Evolutionary conservation across 2,329 filamentous ascomycete genomes (phyloP), one percentile per base, ranked within the genome.

Genomic region (Remersonia thermophila): DNA sequence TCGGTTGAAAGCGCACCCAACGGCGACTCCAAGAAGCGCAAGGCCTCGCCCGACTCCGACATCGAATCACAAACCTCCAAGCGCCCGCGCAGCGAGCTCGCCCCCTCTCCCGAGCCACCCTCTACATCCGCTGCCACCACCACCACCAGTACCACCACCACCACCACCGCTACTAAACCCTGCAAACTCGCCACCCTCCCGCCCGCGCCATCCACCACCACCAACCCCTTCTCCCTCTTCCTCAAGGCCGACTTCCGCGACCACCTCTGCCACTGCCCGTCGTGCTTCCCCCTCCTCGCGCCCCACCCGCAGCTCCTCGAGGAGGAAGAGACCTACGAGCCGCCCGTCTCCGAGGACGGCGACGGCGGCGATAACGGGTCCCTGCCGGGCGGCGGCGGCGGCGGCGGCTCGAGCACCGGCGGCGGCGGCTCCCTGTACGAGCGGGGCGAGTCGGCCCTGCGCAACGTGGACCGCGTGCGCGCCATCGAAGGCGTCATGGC

Each of bases 401-500:
- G n/a, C n/a, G n/a, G n/a, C n/a, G n/a, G n/a, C n/a, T n/a, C n/a
- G n/a, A n/a, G n/a, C n/a, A 74, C 4, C 23, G 28, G 25, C 23
- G 82, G 83, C 33, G 87, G 83, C 25, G 83, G 83, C 31, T 91
- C 82, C 44, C 67, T 98, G 2, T 76, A 93, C 25, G 87, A 96
- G 33, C 83, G 86, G 13, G 91, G 91, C 32, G 91, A 98, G 61
- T 89, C 84, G 32, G 89, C 87, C 0, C 70, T 98, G 18, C 85
- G 79, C 55, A 93, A 85, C 50, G 79, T 98, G 38, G 91, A 98
- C 55, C 82, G 91, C 2, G 89, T 96, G 7, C 72, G 80, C 11
- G 91, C 91, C 4, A 94, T 98, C 38, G 83, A 98, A 57, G 91
- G 91, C 12, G 89, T 93, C 31, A 95, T 96, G 86, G 89, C 87